Percentiles rank a stretch among this genome's conserved stretches.
Conservation (phyloP, 495 filamentous ascomycete genomes). For the Echria macrotheca region DNA sequence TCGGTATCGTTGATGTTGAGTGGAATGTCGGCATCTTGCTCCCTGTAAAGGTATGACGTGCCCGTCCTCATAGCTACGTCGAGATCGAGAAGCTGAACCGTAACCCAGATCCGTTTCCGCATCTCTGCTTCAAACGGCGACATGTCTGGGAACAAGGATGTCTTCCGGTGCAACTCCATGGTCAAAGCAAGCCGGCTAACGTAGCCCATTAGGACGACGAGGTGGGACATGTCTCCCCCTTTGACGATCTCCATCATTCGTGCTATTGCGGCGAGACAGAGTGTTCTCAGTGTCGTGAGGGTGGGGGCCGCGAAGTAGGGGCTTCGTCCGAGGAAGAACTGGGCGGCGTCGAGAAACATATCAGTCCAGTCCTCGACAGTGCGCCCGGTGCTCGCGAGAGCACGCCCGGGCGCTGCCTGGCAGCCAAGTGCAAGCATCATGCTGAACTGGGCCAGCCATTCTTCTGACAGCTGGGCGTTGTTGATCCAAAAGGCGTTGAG, state of each 20-base stretch:
- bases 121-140: conserved; percentile 38
- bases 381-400: conserved; percentile 14
- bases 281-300: conserved; percentile 17
- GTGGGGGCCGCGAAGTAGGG: conserved; percentile 14
- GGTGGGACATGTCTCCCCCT: conserved; percentile 13
- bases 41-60: conserved; percentile 16
- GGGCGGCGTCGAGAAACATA: conserved; percentile 17
- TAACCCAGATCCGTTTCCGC: conserved; percentile 38
- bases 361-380: conserved; percentile 19
- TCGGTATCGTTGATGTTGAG: conserved; percentile 19
- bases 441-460: conserved; percentile 24
- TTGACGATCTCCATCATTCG: conserved; percentile 22
- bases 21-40: conserved; percentile 16
- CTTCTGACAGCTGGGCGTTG: conserved; percentile 12
- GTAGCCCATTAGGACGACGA: conserved; percentile 22
- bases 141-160: conserved; percentile 35
- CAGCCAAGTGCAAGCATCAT: conserved; percentile 25
- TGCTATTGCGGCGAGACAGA: conserved; percentile 20
- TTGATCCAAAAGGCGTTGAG: conserved; percentile 22
- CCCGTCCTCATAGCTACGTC: conserved; percentile 34
- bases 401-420: conserved; percentile 11
- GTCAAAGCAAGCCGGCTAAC: conserved; percentile 16
- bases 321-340: conserved; percentile 20
- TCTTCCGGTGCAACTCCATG: conserved; percentile 20
- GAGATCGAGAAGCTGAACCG: conserved; percentile 36